Conservation (phyloP, 2,329 filamentous ascomycete genomes). For the Cordyceps cicadae region DNA sequence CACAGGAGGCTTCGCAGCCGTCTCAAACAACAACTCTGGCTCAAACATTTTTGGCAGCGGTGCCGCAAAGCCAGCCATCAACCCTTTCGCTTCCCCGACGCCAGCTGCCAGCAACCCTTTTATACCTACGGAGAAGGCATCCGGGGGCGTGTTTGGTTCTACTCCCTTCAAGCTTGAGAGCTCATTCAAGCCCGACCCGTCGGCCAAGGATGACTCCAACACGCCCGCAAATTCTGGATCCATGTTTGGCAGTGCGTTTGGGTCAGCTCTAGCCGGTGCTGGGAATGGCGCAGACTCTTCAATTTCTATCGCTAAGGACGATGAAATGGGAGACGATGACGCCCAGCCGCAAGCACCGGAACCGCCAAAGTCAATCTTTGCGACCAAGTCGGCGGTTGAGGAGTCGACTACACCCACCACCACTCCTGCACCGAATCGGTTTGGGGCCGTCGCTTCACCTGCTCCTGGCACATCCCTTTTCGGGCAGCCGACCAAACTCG, state of each 20-base stretch:
- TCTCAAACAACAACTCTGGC: slow-evolving; percentile 29
- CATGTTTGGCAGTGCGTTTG: slow-evolving; percentile 55
- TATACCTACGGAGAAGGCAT: slow-evolving; percentile 19
- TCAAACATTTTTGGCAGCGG: slow-evolving; percentile 30
- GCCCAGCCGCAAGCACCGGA: background rate
- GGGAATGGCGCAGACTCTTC: slow-evolving; percentile 29
- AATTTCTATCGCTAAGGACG: slow-evolving; percentile 35
- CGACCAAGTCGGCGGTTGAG: slow-evolving; percentile 9
- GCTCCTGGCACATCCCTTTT: slow-evolving; percentile 25
- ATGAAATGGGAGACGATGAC: slow-evolving; percentile 43
- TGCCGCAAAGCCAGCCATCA: slow-evolving; percentile 27
- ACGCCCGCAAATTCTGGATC: slow-evolving; percentile 36
- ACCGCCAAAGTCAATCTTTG: slow-evolving; percentile 23
- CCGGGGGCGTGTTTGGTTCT: slow-evolving; percentile 36
- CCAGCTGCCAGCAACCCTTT: slow-evolving; percentile 15
- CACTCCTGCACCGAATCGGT: slow-evolving; percentile 42
- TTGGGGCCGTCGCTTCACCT: slow-evolving; percentile 31
- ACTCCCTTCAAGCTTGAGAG: slow-evolving; percentile 58
- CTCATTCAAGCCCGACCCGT: slow-evolving; percentile 58
- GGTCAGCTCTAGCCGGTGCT: slow-evolving; percentile 45
- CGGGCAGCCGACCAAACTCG: slow-evolving; percentile 25
- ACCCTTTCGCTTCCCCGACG: slow-evolving; percentile 22
- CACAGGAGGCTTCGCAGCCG: slow-evolving; percentile 48
- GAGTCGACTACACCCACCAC: slow-evolving; percentile 42
- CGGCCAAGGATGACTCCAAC: slow-evolving; percentile 50